Evolutionary conservation across 2,329 filamentous ascomycete species (phyloP).

Genomic region (Hypoxylon sp.): DNA sequence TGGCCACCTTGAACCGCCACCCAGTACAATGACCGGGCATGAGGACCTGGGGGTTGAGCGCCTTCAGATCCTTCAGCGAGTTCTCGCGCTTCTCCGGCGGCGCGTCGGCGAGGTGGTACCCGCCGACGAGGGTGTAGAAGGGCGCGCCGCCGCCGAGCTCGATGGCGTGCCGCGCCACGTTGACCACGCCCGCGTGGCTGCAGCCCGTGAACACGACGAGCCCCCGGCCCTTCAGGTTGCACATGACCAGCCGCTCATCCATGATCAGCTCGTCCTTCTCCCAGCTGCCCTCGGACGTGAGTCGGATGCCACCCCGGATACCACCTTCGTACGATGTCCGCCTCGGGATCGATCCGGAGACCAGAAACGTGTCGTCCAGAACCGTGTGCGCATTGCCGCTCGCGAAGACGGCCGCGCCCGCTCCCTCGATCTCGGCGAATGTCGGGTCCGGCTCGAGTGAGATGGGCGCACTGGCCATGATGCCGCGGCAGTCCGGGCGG

Average conservation of each 20-base stretch:
- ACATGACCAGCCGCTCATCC: slow-evolving; percentile 63
- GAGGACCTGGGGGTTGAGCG: slow-evolving; percentile 55
- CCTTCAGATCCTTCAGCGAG: slow-evolving; percentile 58
- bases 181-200: slow-evolving; percentile 63
- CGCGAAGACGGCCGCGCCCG: slow-evolving; percentile 52
- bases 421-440: slow-evolving; percentile 55
- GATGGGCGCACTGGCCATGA: slow-evolving; percentile 52
- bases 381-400: slow-evolving; percentile 52
- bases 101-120: slow-evolving; percentile 60
- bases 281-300: slow-evolving; percentile 51
- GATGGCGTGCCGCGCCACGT: slow-evolving; percentile 56
- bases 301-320: slow-evolving; percentile 50
- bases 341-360: slow-evolving; percentile 62
- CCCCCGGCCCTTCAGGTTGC: slow-evolving; percentile 60
- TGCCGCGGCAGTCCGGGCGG: slow-evolving; percentile 59
- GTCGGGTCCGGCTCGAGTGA: slow-evolving; percentile 62
- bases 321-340: slow-evolving; percentile 58
- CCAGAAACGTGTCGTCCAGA: slow-evolving; percentile 58
- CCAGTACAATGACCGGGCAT: slow-evolving; percentile 64
- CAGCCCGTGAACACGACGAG: slow-evolving; percentile 64
- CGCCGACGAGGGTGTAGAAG: slow-evolving; percentile 60
- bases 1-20: slow-evolving; percentile 62
- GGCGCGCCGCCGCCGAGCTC: slow-evolving; percentile 49
- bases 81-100: slow-evolving; percentile 52
- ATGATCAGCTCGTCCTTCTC: slow-evolving; percentile 56